A percentile compares a stretch with the other conserved stretches of the same genome.
Evolutionary conservation across 2,329 filamentous ascomycete species (phyloP).

Genomic region (Pochonia chlamydosporia): DNA sequence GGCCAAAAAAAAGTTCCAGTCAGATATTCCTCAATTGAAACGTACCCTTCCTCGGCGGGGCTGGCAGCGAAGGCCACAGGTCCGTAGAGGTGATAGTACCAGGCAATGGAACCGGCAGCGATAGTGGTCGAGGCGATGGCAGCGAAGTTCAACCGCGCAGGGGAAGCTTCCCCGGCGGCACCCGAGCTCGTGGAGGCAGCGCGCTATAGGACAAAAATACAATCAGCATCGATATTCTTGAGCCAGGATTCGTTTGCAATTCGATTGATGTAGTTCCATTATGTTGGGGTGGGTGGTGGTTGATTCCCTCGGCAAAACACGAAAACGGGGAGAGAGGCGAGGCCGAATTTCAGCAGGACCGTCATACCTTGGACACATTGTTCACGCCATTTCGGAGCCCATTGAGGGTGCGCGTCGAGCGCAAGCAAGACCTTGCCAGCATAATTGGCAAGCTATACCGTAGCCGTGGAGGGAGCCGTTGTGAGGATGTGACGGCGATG

Average conservation of each 20-base stretch:
- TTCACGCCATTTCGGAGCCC: slow-evolving; percentile 68
- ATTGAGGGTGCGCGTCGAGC: slow-evolving; percentile 80
- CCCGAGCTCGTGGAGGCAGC: slow-evolving; percentile 68
- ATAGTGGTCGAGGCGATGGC: slow-evolving; percentile 80
- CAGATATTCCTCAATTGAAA: slow-evolving; percentile 22
- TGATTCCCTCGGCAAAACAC: slow-evolving; percentile 23
- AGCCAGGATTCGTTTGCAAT: slow-evolving; percentile 14
- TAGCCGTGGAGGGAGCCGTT: slow-evolving; percentile 30
- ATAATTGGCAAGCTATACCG: slow-evolving; percentile 56
- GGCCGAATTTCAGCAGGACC: slow-evolving; percentile 18
- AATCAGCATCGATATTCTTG: slow-evolving; percentile 31
- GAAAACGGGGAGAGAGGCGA: background rate
- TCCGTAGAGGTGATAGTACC: slow-evolving; percentile 97
- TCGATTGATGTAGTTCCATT: slow-evolving; percentile 22
- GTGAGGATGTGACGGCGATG: slow-evolving; percentile 30
- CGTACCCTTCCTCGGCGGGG: slow-evolving; percentile 96
- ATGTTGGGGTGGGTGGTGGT: slow-evolving; percentile 16
- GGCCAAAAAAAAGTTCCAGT: background rate
- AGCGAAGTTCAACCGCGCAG: slow-evolving; percentile 79
- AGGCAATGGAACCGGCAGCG: slow-evolving; percentile 84
- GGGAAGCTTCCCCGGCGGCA: slow-evolving; percentile 62
- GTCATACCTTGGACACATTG: slow-evolving; percentile 66
- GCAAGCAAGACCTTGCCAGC: slow-evolving; percentile 89
- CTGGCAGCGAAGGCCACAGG: slow-evolving; percentile 83
- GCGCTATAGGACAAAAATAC: slow-evolving; percentile 40